These are phyloP conservation scores for Phlyctochytrium bullatum DNA, from an alignment of 192 early-diverging fungal genomes.

Conservation along the genomic window DNA sequence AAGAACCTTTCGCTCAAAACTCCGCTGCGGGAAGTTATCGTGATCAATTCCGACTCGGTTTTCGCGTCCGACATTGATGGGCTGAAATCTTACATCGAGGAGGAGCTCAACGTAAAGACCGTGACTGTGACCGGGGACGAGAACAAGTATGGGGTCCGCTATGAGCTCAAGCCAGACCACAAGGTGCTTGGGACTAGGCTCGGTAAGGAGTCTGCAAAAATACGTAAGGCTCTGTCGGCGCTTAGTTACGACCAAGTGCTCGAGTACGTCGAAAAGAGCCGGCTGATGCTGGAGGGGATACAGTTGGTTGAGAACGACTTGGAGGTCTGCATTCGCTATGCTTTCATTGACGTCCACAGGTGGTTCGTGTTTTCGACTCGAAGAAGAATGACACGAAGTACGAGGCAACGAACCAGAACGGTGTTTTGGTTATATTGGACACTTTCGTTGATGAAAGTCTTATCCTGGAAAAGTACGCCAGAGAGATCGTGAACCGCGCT, in stretches of 20 bases:
- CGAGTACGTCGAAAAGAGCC: constrained; percentile 66
- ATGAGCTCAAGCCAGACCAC: constrained; percentile 86
- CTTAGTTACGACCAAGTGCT: constrained; percentile 76
- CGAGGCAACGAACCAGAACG: constrained; percentile 36
- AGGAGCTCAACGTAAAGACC: constrained; percentile 90
- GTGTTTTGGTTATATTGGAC: constrained; percentile 88
- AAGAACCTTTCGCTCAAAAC: constrained; percentile 93
- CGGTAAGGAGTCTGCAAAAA: constrained; percentile 82
- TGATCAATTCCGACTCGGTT: constrained; percentile 83
- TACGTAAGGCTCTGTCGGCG: constrained; percentile 78
- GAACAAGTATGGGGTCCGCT: constrained; percentile 87
- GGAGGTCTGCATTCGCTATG: constrained; percentile 38
- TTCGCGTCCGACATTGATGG: constrained; percentile 83
- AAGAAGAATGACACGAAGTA: constrained; percentile 6
- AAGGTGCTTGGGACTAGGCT: constrained; percentile 86
- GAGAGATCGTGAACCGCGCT: constrained; percentile 95
- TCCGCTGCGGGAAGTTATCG: constrained; percentile 87
- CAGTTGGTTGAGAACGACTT: constrained; percentile 79
- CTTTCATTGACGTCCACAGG: constrained; percentile 31
- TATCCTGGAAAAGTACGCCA: constrained; percentile 84
- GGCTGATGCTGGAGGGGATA: constrained; percentile 77
- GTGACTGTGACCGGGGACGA: constrained; percentile 89
- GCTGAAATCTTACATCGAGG: constrained; percentile 81
- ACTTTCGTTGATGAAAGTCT: constrained; percentile 74
- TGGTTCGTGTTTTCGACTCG: neutral